Evolutionary conservation across 768 basidiomycete species (phyloP).

Genomic region (Tylopilus vinaceipallidus): DNA sequence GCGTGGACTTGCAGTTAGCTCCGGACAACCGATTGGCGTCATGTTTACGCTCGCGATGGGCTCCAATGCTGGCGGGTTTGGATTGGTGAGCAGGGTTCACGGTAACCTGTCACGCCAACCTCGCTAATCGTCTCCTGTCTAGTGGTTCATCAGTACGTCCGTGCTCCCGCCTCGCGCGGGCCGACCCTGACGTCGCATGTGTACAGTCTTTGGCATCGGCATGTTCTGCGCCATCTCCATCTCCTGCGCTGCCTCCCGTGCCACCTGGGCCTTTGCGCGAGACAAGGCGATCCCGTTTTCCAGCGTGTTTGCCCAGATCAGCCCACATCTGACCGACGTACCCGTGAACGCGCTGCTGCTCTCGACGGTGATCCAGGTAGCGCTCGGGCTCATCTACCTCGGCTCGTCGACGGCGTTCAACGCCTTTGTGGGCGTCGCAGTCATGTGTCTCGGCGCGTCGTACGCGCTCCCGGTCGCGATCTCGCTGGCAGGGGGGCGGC

Average conservation of each 20-base stretch:
- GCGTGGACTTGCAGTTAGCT: conserved; percentile 39
- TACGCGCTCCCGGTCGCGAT: conserved; percentile 63
- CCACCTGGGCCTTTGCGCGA: conserved; percentile 70
- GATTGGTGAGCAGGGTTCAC: conserved; percentile 42
- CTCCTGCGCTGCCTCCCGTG: conserved; percentile 63
- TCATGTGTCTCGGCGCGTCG: conserved; percentile 64
- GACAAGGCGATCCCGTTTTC: conserved; percentile 64
- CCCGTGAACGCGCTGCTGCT: conserved; percentile 62
- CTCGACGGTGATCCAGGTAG: conserved; percentile 53
- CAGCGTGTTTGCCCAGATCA: conserved; percentile 45
- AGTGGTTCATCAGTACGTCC: conserved; percentile 44
- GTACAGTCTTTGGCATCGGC: conserved; percentile 52
- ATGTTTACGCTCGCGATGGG: conserved; percentile 65
- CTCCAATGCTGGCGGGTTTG: conserved; percentile 59
- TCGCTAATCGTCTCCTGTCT: background rate
- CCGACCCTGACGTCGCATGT: background rate
- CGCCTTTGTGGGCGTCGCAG: conserved; percentile 64
- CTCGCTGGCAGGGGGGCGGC: conserved; percentile 44
- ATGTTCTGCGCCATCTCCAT: conserved; percentile 68
- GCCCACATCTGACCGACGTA: conserved; percentile 40
- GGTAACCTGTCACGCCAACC: background rate
- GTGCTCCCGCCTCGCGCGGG: background rate
- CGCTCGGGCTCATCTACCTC: conserved; percentile 62
- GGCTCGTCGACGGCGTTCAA: conserved; percentile 64
- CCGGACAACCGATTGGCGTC: conserved; percentile 62